phyloP scores from a whole-genome alignment of 2,329 filamentous ascomycete genomes.

The Trematosphaeria pertusa region DNA sequence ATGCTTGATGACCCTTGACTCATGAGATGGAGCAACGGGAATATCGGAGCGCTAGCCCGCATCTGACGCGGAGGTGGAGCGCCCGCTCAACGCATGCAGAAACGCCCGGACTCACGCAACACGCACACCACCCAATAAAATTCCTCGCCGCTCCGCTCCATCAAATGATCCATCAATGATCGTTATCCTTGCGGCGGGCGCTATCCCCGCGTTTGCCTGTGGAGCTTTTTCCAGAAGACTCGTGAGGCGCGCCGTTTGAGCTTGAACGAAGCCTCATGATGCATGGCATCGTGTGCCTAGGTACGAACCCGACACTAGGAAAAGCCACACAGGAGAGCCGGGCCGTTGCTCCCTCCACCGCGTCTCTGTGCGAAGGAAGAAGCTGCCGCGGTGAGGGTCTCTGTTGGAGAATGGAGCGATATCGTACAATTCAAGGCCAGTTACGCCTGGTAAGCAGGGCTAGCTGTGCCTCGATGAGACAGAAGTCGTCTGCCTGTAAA shows the following conservation, averaged over 20 bases:
- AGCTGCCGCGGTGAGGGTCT: too few relatives aligned
- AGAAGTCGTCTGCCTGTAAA: too few relatives aligned
- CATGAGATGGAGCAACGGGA: neutral
- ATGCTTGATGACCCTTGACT: too few relatives aligned
- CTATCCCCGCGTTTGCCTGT: slow-evolving; percentile 12
- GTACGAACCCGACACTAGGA: slow-evolving; percentile 1
- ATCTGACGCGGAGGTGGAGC: slow-evolving; percentile 1
- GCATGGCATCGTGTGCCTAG: too few relatives aligned
- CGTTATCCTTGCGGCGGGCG: slow-evolving; percentile 3
- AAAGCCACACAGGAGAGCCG: neutral
- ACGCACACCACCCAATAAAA: slow-evolving; percentile 4
- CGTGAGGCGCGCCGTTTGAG: slow-evolving; percentile 12
- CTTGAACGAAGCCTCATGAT: slow-evolving; percentile 3
- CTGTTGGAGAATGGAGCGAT: too few relatives aligned
- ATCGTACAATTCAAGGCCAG: neutral
- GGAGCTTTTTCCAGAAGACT: slow-evolving; percentile 8
- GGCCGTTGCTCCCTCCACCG: slow-evolving; percentile 2
- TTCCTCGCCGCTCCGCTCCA: neutral
- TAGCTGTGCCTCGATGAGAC: neutral
- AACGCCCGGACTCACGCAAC: neutral
- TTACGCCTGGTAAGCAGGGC: neutral
- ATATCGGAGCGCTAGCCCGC: slow-evolving; percentile 2
- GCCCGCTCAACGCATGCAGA: slow-evolving; percentile 2
- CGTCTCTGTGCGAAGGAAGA: neutral
- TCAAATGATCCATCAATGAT: neutral